Conservation (phyloP, 306 rosid species). For the Fragaria vesca region DNA sequence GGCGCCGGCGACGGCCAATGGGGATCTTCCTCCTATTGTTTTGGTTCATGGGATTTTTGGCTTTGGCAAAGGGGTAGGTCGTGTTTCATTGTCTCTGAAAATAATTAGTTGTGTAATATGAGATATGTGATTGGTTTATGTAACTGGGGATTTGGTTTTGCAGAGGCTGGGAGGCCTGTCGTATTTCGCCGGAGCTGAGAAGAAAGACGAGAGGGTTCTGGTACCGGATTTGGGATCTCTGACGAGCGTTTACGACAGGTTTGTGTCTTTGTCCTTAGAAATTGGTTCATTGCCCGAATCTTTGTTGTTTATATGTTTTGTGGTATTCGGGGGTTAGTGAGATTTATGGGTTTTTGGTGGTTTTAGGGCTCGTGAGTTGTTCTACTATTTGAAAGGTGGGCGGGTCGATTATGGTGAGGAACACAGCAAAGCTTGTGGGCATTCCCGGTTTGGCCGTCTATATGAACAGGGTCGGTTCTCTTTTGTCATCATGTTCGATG, state of each 20-base stretch:
- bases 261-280: constrained; percentile 1
- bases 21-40: constrained; percentile 78
- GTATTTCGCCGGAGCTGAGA: constrained; percentile 96
- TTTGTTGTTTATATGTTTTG: background rate
- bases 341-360: constrained; percentile 16
- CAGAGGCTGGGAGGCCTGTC: constrained; percentile 87
- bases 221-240: constrained; percentile 98
- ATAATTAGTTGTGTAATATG: background rate
- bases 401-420: constrained; percentile 91
- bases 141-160: background rate
- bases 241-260: constrained; percentile 90
- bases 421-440: constrained; percentile 87
- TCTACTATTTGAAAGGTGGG: constrained; percentile 95
- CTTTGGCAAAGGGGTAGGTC: constrained; percentile 86
- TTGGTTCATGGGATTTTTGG: constrained; percentile 96
- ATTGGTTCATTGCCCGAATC: background rate
- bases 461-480: constrained; percentile 67
- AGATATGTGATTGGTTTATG: background rate
- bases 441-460: constrained; percentile 71
- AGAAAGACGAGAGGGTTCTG: constrained; percentile 91
- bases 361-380: constrained; percentile 88
- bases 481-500: background rate
- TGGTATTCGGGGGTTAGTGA: background rate
- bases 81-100: background rate
- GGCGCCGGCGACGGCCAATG: constrained; percentile 3